These are phyloP conservation scores for Citrus glauca DNA, from an alignment of 345 rosid species.

Conservation along the genomic window DNA sequence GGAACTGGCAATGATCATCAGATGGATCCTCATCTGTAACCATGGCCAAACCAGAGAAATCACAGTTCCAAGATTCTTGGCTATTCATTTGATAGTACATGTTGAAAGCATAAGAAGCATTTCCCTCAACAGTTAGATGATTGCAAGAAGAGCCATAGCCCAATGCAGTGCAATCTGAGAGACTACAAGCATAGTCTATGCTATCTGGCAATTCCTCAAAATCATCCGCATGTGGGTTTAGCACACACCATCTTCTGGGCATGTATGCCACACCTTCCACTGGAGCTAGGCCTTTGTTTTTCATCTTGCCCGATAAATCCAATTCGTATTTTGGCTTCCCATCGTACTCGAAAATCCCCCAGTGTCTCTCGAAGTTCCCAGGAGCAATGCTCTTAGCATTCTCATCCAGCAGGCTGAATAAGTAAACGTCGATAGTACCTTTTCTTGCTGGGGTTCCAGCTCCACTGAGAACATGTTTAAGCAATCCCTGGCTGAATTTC, in stretches of 20 bases:
- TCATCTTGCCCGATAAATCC: constrained; percentile 41
- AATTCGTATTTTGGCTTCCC: constrained; percentile 62
- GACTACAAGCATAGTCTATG: constrained; percentile 61
- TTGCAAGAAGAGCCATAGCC: constrained; percentile 78
- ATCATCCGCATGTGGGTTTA: constrained; percentile 37
- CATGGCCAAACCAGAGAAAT: constrained; percentile 58
- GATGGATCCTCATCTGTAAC: constrained; percentile 61
- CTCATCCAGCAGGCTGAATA: constrained; percentile 67
- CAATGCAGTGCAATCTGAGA: constrained; percentile 73
- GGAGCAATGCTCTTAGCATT: constrained; percentile 62
- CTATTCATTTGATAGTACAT: constrained; percentile 68
- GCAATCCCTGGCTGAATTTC: constrained; percentile 63
- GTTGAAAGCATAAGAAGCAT: constrained; percentile 82
- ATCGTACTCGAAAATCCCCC: constrained; percentile 68
- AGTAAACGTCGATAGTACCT: constrained; percentile 51
- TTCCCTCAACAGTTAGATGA: constrained; percentile 46
- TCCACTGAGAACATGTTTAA: constrained; percentile 48
- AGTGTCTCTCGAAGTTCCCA: constrained; percentile 67
- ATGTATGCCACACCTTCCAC: constrained; percentile 55
- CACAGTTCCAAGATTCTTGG: constrained; percentile 65
- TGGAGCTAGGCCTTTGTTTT: constrained; percentile 37
- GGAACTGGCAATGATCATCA: constrained; percentile 56
- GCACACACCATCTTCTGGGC: constrained; percentile 59
- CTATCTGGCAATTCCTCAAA: constrained; percentile 39
- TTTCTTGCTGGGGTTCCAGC: constrained; percentile 61